Percentiles rank a stretch among this genome's conserved stretches.
These are phyloP conservation scores for Babesia ovis DNA, from an alignment of 169 alveolate species.

Conservation along the genomic window DNA sequence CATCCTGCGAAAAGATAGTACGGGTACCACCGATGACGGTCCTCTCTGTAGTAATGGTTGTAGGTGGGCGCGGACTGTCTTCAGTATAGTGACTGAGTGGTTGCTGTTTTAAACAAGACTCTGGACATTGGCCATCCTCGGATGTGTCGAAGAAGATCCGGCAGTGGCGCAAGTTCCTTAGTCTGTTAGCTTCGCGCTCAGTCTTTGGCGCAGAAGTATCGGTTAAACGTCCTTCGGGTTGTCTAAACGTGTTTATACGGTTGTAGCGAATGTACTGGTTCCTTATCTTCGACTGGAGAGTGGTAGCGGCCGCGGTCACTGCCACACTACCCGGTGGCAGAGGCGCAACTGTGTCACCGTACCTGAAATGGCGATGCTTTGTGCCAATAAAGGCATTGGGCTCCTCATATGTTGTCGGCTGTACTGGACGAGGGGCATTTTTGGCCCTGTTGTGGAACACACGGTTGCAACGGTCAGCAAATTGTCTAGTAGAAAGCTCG, in stretches of 20 bases:
- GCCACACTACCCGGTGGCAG: not conserved
- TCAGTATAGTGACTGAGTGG: not conserved
- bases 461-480: slow-evolving; percentile 21
- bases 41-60: not conserved
- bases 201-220: not conserved
- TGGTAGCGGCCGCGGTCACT: not conserved
- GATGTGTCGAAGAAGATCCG: slow-evolving; percentile 34
- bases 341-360: not conserved
- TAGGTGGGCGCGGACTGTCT: not conserved
- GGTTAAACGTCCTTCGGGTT: not conserved
- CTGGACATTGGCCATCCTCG: not conserved
- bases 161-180: slow-evolving; percentile 35
- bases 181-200: slow-evolving; percentile 37
- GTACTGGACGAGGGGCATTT: not conserved
- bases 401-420: not conserved
- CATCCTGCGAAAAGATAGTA: not conserved
- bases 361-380: not conserved
- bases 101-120: not conserved
- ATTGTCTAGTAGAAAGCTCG: slow-evolving; percentile 39
- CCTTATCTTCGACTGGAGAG: slow-evolving; percentile 5
- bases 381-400: not conserved
- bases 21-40: slow-evolving; percentile 30
- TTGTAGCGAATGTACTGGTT: slow-evolving; percentile 14
- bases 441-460: slow-evolving; percentile 16
- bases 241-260: not conserved